These are phyloP conservation scores for Ascochyta viciae-villosae DNA, from an alignment of 2,329 filamentous ascomycete species.

Conservation along the genomic window DNA sequence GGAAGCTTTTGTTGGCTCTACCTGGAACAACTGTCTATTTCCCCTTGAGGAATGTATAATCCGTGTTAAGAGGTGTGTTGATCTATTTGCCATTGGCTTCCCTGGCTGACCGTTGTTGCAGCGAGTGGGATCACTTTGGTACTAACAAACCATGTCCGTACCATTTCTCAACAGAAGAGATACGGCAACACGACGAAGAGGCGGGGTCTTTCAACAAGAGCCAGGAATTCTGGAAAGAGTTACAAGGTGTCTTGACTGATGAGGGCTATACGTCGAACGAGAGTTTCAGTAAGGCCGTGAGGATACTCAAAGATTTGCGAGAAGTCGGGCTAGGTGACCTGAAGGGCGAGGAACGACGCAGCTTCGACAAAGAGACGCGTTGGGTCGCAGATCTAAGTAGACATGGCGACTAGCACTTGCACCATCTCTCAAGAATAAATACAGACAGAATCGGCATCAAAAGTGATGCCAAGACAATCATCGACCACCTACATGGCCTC, in stretches of 20 bases:
- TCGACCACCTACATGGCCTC: neutral
- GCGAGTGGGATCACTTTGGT: constrained; percentile 32
- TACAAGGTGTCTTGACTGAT: constrained; percentile 32
- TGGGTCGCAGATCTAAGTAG: constrained; percentile 20
- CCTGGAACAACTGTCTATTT: constrained; percentile 35
- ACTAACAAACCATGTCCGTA: constrained; percentile 34
- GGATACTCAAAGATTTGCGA: constrained; percentile 25
- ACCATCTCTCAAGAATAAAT: constrained; percentile 53
- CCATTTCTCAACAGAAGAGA: constrained; percentile 32
- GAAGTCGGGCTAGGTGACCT: constrained; percentile 17
- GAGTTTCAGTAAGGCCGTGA: constrained; percentile 25
- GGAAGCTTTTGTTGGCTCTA: constrained; percentile 36
- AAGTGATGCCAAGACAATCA: neutral
- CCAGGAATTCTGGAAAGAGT: constrained; percentile 32
- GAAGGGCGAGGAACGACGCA: constrained; percentile 19
- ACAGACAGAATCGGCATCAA: neutral
- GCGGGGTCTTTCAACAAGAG: constrained; percentile 31
- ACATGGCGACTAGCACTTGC: constrained; percentile 26
- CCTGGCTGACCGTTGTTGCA: constrained; percentile 22
- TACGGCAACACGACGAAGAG: constrained; percentile 32
- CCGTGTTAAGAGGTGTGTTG: constrained; percentile 29
- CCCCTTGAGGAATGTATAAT: constrained; percentile 35
- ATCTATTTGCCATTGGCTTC: constrained; percentile 5
- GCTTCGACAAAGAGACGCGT: constrained; percentile 24
- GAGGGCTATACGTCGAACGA: constrained; percentile 34